phyloP scores from a whole-genome alignment of 2,329 filamentous ascomycete genomes.

The Ceratocystis cubensis region DNA sequence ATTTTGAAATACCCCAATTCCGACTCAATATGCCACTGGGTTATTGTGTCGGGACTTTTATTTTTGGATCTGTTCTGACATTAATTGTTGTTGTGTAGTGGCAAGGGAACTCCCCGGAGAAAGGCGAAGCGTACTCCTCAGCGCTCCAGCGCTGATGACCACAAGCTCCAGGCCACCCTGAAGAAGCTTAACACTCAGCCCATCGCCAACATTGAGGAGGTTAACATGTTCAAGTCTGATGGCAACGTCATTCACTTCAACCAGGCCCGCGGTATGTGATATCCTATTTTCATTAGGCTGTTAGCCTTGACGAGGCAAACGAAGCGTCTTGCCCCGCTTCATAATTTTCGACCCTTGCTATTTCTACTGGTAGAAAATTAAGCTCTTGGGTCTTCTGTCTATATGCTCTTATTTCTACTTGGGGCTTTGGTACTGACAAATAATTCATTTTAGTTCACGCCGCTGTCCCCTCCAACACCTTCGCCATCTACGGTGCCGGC shows the following conservation, averaged over 20 bases:
- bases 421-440: conserved; percentile 1
- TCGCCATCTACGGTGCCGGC: conserved; percentile 96
- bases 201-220: conserved; percentile 98
- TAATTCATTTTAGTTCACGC: conserved; percentile 63
- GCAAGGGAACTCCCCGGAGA: conserved; percentile 95
- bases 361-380: not conserved
- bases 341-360: conserved; percentile 1
- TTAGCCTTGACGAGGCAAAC: not conserved
- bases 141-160: conserved; percentile 89
- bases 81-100: conserved; percentile 37
- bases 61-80: conserved; percentile 16
- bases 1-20: not conserved
- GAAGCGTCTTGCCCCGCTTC: conserved; percentile 6
- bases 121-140: conserved; percentile 98
- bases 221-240: conserved; percentile 99
- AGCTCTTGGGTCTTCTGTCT: not conserved
- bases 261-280: conserved; percentile 76
- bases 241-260: conserved; percentile 99
- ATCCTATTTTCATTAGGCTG: conserved; percentile 1
- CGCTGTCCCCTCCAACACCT: conserved; percentile 94
- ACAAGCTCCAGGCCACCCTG: conserved; percentile 93
- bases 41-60: conserved; percentile 13
- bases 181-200: conserved; percentile 99
- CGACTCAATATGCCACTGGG: not conserved
- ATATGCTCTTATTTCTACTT: not conserved